Evolutionary conservation across 1,284 basidiomycete genomes (phyloP).

Genomic region (Cryptococcus sp.): DNA sequence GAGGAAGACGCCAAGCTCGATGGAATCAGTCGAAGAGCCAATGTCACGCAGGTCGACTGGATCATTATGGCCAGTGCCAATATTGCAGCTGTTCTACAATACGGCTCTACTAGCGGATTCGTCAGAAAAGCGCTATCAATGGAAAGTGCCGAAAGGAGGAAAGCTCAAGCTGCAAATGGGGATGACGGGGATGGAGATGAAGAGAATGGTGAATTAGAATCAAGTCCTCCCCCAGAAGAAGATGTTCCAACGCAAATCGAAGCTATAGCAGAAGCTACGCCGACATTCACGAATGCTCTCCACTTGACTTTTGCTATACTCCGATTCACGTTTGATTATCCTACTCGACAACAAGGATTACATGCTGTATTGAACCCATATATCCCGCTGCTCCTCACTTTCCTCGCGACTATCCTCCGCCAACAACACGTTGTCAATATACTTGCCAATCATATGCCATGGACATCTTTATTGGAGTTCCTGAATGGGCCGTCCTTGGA

Average conservation of each 20-base stretch:
- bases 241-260: neutral
- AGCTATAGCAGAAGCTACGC: conserved; percentile 49
- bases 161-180: conserved; percentile 55
- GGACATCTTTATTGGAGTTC: conserved; percentile 68
- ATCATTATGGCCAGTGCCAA: conserved; percentile 90
- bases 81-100: conserved; percentile 77
- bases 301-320: conserved; percentile 77
- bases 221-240: neutral
- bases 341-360: conserved; percentile 57
- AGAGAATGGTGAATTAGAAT: conserved; percentile 9
- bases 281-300: conserved; percentile 65
- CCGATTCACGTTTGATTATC: conserved; percentile 63
- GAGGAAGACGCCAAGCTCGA: conserved; percentile 57
- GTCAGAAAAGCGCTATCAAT: conserved; percentile 55
- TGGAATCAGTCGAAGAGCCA: conserved; percentile 50
- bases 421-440: conserved; percentile 58
- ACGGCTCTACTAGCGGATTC: conserved; percentile 70
- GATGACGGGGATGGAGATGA: conserved; percentile 41
- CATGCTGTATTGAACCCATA: conserved; percentile 74
- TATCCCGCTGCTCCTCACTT: conserved; percentile 78
- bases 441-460: conserved; percentile 75
- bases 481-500: conserved; percentile 52
- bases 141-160: conserved; percentile 37
- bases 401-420: conserved; percentile 71
- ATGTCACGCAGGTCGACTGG: conserved; percentile 77